phyloP scores from a whole-genome alignment of 441 rosid genomes.

The Croton laevigatus region DNA sequence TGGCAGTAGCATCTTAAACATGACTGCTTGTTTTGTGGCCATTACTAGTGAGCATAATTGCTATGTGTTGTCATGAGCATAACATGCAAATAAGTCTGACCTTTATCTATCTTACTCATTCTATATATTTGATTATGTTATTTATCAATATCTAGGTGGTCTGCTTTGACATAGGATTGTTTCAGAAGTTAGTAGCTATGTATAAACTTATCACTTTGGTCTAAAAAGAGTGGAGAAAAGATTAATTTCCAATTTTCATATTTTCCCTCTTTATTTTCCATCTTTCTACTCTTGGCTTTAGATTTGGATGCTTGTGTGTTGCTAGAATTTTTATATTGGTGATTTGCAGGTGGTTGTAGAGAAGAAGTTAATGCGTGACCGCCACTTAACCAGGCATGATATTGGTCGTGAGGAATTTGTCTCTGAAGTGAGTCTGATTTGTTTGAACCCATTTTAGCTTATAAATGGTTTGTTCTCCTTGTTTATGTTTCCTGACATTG shows the following conservation, averaged over 20 bases:
- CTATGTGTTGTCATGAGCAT: background rate
- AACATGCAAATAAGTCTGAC: background rate
- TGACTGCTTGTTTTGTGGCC: too few species aligned
- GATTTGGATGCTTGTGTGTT: background rate
- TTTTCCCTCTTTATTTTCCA: background rate
- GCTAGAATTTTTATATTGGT: slow-evolving; percentile 16
- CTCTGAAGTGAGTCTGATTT: slow-evolving; percentile 48
- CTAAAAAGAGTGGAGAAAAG: background rate
- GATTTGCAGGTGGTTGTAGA: slow-evolving; percentile 67
- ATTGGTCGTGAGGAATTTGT: slow-evolving; percentile 78
- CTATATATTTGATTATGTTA: background rate
- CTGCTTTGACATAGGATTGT: background rate
- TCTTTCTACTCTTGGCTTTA: background rate
- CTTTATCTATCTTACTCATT: background rate
- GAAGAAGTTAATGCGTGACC: slow-evolving; percentile 75
- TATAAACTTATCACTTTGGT: background rate
- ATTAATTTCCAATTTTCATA: background rate
- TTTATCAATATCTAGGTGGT: background rate
- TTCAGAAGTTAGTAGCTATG: background rate
- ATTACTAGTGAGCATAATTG: background rate
- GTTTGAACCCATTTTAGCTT: background rate
- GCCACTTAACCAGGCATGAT: slow-evolving; percentile 68
- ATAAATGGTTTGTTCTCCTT: background rate
- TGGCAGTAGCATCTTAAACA: too few species aligned
- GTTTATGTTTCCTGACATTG: background rate